Conservation (phyloP, 2,329 filamentous ascomycete genomes). For the Scleromitrula shiraiana region DNA sequence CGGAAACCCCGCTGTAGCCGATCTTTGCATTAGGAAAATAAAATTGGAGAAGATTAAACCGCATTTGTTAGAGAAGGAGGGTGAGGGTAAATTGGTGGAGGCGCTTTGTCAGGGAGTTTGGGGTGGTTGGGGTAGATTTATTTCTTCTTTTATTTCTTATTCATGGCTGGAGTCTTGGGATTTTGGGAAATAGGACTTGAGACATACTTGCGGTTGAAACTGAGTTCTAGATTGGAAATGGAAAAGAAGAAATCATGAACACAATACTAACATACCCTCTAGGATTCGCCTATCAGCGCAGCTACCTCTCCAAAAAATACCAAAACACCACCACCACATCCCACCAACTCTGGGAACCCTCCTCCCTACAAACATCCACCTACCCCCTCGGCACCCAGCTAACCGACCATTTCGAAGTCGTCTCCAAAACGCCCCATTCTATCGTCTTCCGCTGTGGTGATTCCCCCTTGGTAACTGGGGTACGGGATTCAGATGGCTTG, state of each 20-base stretch:
- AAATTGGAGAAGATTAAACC: constrained; percentile 57
- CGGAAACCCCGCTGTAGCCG: constrained; percentile 54
- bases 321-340: constrained; percentile 43
- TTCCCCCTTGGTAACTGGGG: constrained; percentile 47
- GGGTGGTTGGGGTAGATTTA: constrained; percentile 40
- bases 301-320: constrained; percentile 52
- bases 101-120: constrained; percentile 27
- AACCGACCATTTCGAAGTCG: constrained; percentile 65
- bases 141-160: constrained; percentile 20
- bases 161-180: background rate
- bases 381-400: constrained; percentile 58
- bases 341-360: constrained; percentile 51
- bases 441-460: constrained; percentile 61
- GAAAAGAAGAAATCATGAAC: background rate
- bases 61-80: constrained; percentile 59
- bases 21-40: constrained; percentile 55
- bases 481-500: constrained; percentile 54
- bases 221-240: too few relatives aligned
- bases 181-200: background rate
- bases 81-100: constrained; percentile 51
- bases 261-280: too few relatives aligned
- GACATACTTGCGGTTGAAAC: background rate
- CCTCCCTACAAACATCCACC: constrained; percentile 44
- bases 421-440: constrained; percentile 51
- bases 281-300: constrained; percentile 48